These are phyloP conservation scores for Salvia sclarea DNA, from an alignment of 305 asterid genomes.

Conservation along the genomic window DNA sequence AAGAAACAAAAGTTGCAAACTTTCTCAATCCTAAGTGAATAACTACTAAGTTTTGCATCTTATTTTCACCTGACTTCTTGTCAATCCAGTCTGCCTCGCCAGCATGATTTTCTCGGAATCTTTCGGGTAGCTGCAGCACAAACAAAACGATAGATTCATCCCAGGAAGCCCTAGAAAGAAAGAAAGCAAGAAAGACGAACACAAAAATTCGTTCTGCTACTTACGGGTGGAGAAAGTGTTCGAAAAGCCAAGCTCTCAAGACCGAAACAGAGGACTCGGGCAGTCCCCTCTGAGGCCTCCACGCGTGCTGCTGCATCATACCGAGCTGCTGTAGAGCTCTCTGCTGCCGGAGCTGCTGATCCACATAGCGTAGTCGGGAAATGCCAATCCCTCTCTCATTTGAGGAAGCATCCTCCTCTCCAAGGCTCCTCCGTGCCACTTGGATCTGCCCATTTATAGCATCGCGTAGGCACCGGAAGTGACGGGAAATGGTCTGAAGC, in stretches of 20 bases:
- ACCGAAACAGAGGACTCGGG: constrained; percentile 85
- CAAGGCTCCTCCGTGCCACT: constrained; percentile 57
- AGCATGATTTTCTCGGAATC: constrained; percentile 93
- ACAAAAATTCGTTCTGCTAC: constrained; percentile 8
- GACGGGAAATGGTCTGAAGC: constrained; percentile 83
- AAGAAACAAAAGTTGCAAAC: neutral
- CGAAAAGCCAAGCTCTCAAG: constrained; percentile 92
- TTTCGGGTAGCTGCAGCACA: constrained; percentile 71
- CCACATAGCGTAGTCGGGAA: constrained; percentile 79
- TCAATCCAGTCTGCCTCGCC: constrained; percentile 89
- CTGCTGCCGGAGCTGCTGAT: constrained; percentile 77
- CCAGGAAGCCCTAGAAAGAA: neutral
- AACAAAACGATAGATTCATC: constrained; percentile 19
- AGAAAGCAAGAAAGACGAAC: neutral
- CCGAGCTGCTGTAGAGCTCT: constrained; percentile 91
- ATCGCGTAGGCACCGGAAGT: constrained; percentile 81
- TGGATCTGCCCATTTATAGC: constrained; percentile 71
- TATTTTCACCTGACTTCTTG: constrained; percentile 82
- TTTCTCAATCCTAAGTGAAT: neutral
- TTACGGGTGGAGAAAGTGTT: constrained; percentile 95
- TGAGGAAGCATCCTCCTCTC: constrained; percentile 67
- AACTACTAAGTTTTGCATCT: neutral
- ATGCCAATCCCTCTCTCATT: constrained; percentile 64
- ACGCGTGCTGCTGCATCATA: constrained; percentile 83
- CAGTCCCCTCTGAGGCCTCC: constrained; percentile 97